Evolutionary conservation across 176 grass and related monocot genomes (phyloP), one percentile per base, ranked within the genome.

Genomic region (Coix lacrymajobi): DNA sequence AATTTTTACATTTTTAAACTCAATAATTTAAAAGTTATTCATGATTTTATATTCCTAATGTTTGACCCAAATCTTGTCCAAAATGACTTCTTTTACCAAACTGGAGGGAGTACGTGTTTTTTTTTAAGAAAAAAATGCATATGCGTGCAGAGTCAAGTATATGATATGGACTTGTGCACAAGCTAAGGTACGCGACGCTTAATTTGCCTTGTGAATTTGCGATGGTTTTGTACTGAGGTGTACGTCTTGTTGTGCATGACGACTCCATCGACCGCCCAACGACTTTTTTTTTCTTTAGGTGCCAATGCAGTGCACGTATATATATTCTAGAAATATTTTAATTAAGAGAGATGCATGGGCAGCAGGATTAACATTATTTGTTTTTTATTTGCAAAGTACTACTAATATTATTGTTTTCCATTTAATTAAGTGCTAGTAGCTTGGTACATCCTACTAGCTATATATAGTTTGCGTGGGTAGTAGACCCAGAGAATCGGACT

Each of bases 301-400:
- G 24, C 19, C 36, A 79, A 11, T 86, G 57, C 34, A 71, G 64
- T 85, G 66, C 83, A 85, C 83, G 75, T 30, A 51, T 73, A 14
- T 34, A 62, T 16, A 32, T 63, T 63, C 13, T 64, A 64, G 48
- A 52, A 52, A 20, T 52, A 52, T 8, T 20, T 20, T 52, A 20
- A 52, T 20, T 52, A 52, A 16, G 6, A 49, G n/a, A 49, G 15
- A 19, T 5, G 19, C 46, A 19, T 49, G 46, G 15, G 46, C 15
- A 49, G 45, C 15, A 48, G 45, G 48, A 20, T 20, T 52, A 52
- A 20, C 6, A 52, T 52, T 13, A 22, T 22, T 52, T 56, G 2
- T 9, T 56, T 22, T 52, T 54, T n/a, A 56, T 56, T 22, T 56
- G 52, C 2, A 56, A 10, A 56, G 7, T n/a, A 57, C 20, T 56